Percentiles rank a stretch among this genome's conserved stretches.
Evolutionary conservation across 768 basidiomycete species (phyloP).

Genomic region (Cystobasidium onofrii): DNA sequence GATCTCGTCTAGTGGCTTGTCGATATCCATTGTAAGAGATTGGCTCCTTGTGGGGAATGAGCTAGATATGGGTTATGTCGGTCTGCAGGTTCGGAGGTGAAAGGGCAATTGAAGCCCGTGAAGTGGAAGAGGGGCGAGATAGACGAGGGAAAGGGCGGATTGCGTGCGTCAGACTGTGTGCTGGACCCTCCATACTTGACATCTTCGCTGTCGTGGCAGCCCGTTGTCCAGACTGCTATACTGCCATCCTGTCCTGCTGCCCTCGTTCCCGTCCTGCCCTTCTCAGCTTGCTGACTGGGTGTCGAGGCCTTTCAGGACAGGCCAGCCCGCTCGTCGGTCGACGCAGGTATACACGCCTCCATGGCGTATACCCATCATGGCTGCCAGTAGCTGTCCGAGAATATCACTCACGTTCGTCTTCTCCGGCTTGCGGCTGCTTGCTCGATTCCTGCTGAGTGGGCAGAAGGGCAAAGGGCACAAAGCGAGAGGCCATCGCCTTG

Average conservation of each 20-base stretch:
- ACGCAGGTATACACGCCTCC: background rate
- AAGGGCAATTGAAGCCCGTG: background rate
- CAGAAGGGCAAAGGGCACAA: background rate
- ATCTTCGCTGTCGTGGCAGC: background rate
- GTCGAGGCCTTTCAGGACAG: background rate
- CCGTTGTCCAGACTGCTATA: background rate
- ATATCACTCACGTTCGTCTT: background rate
- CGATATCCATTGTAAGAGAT: conserved; percentile 3
- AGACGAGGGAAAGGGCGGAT: background rate
- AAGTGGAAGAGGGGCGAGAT: background rate
- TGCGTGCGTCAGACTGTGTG: background rate
- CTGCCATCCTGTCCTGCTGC: background rate
- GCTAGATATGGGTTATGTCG: background rate
- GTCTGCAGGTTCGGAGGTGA: background rate
- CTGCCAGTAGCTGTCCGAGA: background rate
- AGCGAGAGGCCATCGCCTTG: background rate
- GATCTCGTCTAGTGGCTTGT: conserved; percentile 23
- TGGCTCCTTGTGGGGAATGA: too few species aligned
- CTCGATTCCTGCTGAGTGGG: background rate
- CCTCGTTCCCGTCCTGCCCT: background rate
- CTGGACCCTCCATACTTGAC: background rate
- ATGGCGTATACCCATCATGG: background rate
- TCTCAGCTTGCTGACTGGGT: background rate
- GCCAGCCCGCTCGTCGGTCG: background rate
- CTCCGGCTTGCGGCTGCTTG: background rate